Evolutionary conservation across 2,329 filamentous ascomycete genomes (phyloP).

Genomic region (Fusarium aywerte): DNA sequence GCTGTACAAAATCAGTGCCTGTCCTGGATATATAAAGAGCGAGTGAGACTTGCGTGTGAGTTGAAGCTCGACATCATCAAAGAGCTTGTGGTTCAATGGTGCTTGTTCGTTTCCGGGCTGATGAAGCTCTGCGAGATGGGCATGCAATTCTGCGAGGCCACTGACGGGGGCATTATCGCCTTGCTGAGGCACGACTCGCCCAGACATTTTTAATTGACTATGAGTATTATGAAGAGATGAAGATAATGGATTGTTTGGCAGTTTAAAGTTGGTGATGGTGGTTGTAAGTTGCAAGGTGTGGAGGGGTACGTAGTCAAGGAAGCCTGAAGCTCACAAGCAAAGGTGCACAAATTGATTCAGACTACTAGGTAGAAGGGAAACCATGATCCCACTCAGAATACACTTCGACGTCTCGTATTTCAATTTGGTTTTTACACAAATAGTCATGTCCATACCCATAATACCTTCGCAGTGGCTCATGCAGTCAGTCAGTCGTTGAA

Average conservation of each 20-base stretch:
- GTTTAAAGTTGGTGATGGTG: not conserved
- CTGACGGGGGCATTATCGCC: constrained; percentile 54
- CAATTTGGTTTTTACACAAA: not conserved
- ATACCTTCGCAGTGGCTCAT: not conserved
- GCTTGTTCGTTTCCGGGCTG: constrained; percentile 54
- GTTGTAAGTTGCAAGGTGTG: constrained; percentile 23
- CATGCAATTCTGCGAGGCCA: constrained; percentile 64
- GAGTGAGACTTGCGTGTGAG: constrained; percentile 58
- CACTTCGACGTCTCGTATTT: too few relatives aligned
- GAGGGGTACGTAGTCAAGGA: constrained; percentile 22
- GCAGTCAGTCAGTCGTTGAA: not conserved
- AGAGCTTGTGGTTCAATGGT: constrained; percentile 60
- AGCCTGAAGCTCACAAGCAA: constrained; percentile 6
- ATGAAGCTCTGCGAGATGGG: constrained; percentile 62
- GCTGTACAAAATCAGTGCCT: constrained; percentile 50
- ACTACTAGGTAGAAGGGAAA: not conserved
- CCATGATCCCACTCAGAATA: not conserved
- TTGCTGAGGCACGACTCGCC: constrained; percentile 51
- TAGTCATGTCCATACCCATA: not conserved
- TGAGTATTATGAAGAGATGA: not conserved
- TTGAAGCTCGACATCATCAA: constrained; percentile 69
- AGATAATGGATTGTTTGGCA: not conserved
- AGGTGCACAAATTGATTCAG: not conserved
- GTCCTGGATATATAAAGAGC: not conserved
- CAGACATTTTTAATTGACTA: constrained; percentile 40